Evolutionary conservation across 495 filamentous ascomycete genomes (phyloP).

Genomic region (Niebla homalea): DNA sequence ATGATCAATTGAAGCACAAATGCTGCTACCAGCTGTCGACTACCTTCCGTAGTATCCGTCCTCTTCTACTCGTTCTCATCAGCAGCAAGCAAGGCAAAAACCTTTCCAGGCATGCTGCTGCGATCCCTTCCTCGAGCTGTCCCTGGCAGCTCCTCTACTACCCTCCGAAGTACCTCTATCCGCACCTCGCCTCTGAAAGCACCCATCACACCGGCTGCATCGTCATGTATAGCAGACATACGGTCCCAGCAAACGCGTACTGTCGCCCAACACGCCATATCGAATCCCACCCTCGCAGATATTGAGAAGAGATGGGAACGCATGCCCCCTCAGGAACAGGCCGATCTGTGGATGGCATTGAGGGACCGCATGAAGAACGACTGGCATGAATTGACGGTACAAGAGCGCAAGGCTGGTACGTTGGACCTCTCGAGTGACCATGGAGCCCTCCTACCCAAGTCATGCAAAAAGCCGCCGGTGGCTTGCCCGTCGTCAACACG

Average conservation of each 20-base stretch:
- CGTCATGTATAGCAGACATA: conserved; percentile 3
- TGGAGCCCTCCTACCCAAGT: background rate
- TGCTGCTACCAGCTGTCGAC: conserved; percentile 7
- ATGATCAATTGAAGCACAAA: conserved; percentile 11
- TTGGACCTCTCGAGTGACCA: conserved; percentile 15
- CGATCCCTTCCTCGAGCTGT: conserved; percentile 17
- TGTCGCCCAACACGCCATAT: conserved; percentile 74
- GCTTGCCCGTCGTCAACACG: conserved; percentile 1
- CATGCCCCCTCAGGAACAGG: conserved; percentile 96
- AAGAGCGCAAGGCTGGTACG: conserved; percentile 99
- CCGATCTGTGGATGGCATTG: conserved; percentile 95
- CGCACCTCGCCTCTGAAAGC: conserved; percentile 3
- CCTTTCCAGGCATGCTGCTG: conserved; percentile 14
- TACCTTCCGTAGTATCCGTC: background rate
- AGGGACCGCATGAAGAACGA: conserved; percentile 95
- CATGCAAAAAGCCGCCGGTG: conserved; percentile 10
- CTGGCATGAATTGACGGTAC: conserved; percentile 85
- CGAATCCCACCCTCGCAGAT: conserved; percentile 90
- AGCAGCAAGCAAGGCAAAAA: background rate
- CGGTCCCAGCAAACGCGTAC: conserved; percentile 44
- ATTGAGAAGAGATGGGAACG: conserved; percentile 99
- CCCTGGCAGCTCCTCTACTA: conserved; percentile 7
- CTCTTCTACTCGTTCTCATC: background rate
- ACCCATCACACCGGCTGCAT: background rate
- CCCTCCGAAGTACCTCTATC: conserved; percentile 8